A percentile compares a stretch with the other conserved stretches of the same genome.
These are phyloP conservation scores for Trapa bicornis DNA, from an alignment of 345 rosid species.

Conservation along the genomic window DNA sequence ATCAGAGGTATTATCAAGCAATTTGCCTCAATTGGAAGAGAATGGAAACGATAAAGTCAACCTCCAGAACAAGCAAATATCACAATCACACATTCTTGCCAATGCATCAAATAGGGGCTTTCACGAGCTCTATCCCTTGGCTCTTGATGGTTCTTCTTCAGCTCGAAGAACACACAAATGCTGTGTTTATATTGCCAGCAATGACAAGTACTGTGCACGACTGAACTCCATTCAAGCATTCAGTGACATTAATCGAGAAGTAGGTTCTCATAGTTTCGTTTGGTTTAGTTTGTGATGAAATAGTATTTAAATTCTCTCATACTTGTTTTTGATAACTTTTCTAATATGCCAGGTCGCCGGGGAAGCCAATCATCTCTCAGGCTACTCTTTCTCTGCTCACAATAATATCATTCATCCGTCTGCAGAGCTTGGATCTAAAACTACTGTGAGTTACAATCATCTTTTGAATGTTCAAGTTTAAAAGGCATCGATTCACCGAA, in stretches of 20 bases:
- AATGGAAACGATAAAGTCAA: slow-evolving; percentile 49
- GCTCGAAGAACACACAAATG: slow-evolving; percentile 65
- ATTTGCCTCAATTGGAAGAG: slow-evolving; percentile 46
- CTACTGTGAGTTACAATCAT: slow-evolving; percentile 41
- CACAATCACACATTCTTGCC: slow-evolving; percentile 50
- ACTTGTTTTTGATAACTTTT: neutral
- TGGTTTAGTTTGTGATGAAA: neutral
- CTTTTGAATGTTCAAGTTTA: neutral
- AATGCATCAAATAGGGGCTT: slow-evolving; percentile 67
- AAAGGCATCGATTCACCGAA: neutral
- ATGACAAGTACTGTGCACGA: slow-evolving; percentile 58
- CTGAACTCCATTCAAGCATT: slow-evolving; percentile 84
- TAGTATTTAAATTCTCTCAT: neutral
- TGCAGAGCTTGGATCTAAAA: slow-evolving; percentile 78
- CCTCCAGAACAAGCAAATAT: slow-evolving; percentile 38
- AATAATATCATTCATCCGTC: slow-evolving; percentile 73
- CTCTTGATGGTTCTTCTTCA: slow-evolving; percentile 24
- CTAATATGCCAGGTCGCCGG: slow-evolving; percentile 50
- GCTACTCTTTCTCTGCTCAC: slow-evolving; percentile 66
- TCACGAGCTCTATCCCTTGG: slow-evolving; percentile 41
- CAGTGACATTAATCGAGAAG: slow-evolving; percentile 87
- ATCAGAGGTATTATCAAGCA: slow-evolving; percentile 44
- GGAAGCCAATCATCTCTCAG: slow-evolving; percentile 77
- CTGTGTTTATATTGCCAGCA: slow-evolving; percentile 78
- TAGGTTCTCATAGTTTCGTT: slow-evolving; percentile 21